phyloP scores from a whole-genome alignment of 768 basidiomycete genomes.

The Amyloporia xantha region DNA sequence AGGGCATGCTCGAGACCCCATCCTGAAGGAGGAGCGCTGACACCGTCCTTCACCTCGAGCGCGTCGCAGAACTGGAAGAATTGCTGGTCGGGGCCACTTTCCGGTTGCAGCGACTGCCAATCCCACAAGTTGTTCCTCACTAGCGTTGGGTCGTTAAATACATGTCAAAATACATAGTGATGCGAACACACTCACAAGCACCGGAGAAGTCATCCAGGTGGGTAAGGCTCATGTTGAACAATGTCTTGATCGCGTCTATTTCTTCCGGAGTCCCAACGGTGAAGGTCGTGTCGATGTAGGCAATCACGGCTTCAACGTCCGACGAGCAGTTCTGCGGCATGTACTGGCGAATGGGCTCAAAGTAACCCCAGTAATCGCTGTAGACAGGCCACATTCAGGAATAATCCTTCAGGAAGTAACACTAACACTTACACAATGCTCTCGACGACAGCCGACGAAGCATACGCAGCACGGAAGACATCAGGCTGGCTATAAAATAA shows the following conservation, averaged over 20 bases:
- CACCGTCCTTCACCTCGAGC: constrained; percentile 55
- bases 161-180: background rate
- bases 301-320: constrained; percentile 58
- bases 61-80: constrained; percentile 66
- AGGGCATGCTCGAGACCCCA: constrained; percentile 62
- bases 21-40: constrained; percentile 41
- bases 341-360: constrained; percentile 59
- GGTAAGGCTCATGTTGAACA: constrained; percentile 51
- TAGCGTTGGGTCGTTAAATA: constrained; percentile 1
- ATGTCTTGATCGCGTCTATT: constrained; percentile 47
- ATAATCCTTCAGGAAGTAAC: background rate
- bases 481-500: constrained; percentile 42
- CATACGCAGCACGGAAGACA: constrained; percentile 59
- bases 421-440: constrained; percentile 35
- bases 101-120: constrained; percentile 59
- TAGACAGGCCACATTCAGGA: constrained; percentile 1
- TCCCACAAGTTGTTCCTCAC: constrained; percentile 50
- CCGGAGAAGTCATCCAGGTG: constrained; percentile 66
- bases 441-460: constrained; percentile 61
- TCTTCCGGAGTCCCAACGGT: constrained; percentile 35
- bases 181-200: constrained; percentile 36
- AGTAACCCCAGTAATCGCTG: constrained; percentile 65
- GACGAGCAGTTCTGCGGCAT: constrained; percentile 73
- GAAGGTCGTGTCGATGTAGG: constrained; percentile 55
- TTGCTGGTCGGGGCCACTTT: constrained; percentile 34